Evolutionary conservation across 2,329 filamentous ascomycete genomes (phyloP), one percentile per base, ranked within the genome.

Genomic region (Cladosporium velox): DNA sequence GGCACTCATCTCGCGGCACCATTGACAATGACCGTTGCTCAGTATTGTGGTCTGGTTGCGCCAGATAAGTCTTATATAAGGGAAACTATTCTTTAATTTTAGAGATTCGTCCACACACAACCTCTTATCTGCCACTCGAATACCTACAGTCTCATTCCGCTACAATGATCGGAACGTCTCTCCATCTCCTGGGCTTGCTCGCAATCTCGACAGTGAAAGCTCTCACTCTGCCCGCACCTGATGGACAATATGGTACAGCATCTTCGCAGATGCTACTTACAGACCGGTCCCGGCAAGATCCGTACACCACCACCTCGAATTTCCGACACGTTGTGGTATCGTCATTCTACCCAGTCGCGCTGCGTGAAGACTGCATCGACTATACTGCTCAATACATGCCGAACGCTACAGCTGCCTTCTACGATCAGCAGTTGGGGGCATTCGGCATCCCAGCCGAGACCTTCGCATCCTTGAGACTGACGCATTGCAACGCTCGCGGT

Each of bases 241-340:
- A 47, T 60, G 58, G 58, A 34, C 14, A 60, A 26, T 60, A 60
- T 26, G 58, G 58, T 1, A 60, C 26, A 47, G 58, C 32, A 11
- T 60, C 58, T 7, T 26, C 38, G 14, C 35, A 47, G 18, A 38
- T 28, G 26, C 26, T 44, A 24, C 77, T 75, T 76, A 78, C 68
- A 72, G 77, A 26, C 67, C 79, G 52, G 72, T 75, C 51, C 70
- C 76, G 54, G 67, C 68, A 76, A 10, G 69, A 73, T 32, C 74
- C 78, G 3, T 77, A 75, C 73, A 71, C 75, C 24, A 47, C 24
- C 12, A 10, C 26, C 14, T 47, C 35, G 18, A 38, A 47, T 18
- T 30, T 26, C 21, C 38, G 64, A 38, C 59, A 55, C 49, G 52
- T 66, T 51, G 67, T 70, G 61, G 58, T 67, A 21, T 69, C 68